Conservation (phyloP, 2,329 filamentous ascomycete species). For the Sclerotinia borealis region DNA sequence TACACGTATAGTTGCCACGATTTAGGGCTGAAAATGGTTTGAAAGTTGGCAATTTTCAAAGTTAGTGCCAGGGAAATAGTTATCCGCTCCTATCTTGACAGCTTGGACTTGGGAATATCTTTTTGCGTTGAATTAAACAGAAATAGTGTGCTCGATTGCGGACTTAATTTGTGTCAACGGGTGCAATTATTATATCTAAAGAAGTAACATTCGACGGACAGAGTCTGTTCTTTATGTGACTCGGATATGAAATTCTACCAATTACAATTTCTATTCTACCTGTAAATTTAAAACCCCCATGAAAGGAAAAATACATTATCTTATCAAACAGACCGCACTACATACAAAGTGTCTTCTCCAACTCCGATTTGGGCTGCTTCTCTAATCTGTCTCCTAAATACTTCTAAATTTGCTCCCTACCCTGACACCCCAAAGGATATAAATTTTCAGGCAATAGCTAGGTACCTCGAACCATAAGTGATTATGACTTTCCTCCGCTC, state of each 20-base stretch:
- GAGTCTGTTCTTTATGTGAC: not conserved
- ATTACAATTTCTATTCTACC: not conserved
- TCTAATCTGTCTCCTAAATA: not conserved
- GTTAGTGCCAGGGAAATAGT: not conserved
- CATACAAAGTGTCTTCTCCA: not conserved
- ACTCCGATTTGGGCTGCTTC: not conserved
- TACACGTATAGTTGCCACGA: not conserved
- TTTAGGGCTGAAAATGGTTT: not conserved
- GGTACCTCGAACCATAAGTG: not conserved
- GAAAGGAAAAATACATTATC: not conserved
- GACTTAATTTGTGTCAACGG: too few species aligned
- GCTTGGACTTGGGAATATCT: too few species aligned
- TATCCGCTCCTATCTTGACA: too few species aligned
- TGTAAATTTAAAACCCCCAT: not conserved
- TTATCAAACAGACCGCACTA: not conserved
- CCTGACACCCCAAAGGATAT: conserved; percentile 24
- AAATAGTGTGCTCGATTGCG: too few species aligned
- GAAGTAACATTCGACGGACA: not conserved
- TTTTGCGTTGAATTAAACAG: too few species aligned
- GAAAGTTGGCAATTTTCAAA: not conserved
- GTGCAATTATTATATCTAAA: not conserved
- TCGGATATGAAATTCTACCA: not conserved
- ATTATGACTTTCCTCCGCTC: not conserved
- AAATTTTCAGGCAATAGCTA: conserved; percentile 18
- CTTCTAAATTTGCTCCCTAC: not conserved